phyloP scores from a whole-genome alignment of 495 filamentous ascomycete species.

The Aspergillus heteromorphus region DNA sequence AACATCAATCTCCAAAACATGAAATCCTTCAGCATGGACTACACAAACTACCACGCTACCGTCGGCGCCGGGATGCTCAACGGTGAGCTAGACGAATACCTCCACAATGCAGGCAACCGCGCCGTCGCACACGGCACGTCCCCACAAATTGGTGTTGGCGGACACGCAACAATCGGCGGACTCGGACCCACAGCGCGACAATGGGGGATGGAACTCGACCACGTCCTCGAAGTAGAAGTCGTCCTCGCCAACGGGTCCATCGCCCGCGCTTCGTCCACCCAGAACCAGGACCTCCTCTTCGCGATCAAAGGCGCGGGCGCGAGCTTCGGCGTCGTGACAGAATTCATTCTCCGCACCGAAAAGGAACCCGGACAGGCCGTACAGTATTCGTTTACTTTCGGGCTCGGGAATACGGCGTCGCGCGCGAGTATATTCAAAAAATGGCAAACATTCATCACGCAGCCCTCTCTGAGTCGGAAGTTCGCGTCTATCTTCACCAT shows the following conservation, averaged over 20 bases:
- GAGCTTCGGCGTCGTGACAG: conserved; percentile 43
- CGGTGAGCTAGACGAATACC: background rate
- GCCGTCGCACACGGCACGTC: conserved; percentile 60
- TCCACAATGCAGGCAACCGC: background rate
- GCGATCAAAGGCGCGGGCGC: conserved; percentile 45
- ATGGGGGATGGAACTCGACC: conserved; percentile 62
- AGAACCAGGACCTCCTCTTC: conserved; percentile 49
- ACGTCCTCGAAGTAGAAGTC: conserved; percentile 53
- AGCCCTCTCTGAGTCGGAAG: conserved; percentile 47
- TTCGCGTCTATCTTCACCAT: conserved; percentile 40
- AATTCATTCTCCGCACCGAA: conserved; percentile 42
- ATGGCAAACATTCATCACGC: conserved; percentile 33
- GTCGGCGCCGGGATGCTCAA: background rate
- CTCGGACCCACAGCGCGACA: conserved; percentile 56
- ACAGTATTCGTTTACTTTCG: conserved; percentile 37
- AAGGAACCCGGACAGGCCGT: conserved; percentile 26
- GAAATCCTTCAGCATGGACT: conserved; percentile 50
- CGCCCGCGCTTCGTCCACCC: conserved; percentile 30
- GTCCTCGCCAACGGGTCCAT: conserved; percentile 57
- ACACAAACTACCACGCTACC: conserved; percentile 50
- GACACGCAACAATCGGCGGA: conserved; percentile 69
- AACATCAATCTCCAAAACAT: conserved; percentile 42
- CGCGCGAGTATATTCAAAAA: conserved; percentile 31
- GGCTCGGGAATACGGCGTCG: conserved; percentile 26
- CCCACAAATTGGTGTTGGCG: conserved; percentile 63